Conservation (phyloP, 169 alveolate species). For the Eimeria maxima region DNA sequence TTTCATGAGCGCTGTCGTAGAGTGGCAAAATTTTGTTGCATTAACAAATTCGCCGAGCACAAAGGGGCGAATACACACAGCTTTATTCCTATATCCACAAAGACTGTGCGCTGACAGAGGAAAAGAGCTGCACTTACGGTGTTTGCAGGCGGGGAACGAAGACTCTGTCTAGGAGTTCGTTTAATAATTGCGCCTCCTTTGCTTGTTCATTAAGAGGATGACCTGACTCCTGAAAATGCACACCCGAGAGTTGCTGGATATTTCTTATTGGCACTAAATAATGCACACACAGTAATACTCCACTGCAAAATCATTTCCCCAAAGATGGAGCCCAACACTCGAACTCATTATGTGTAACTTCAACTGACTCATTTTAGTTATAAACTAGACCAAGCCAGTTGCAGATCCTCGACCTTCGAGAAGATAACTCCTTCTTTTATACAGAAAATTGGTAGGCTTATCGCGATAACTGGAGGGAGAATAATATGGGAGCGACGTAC, state of each 20-base stretch:
- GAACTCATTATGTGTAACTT: neutral
- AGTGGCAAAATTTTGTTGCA: neutral
- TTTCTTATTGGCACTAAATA: neutral
- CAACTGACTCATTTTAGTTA: no score
- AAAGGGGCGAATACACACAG: neutral
- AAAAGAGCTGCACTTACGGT: slow-evolving; percentile 16
- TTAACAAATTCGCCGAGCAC: neutral
- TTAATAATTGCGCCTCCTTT: neutral
- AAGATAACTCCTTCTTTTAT: neutral
- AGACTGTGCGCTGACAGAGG: neutral
- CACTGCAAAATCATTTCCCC: neutral
- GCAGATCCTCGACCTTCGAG: neutral
- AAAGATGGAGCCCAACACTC: neutral
- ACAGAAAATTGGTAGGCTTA: neutral
- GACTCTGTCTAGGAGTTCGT: slow-evolving; percentile 42
- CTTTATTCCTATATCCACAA: neutral
- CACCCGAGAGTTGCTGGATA: neutral
- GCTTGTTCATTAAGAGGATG: slow-evolving; percentile 39
- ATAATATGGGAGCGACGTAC: neutral
- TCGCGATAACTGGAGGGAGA: neutral
- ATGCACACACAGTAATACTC: neutral
- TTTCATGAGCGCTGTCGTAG: neutral
- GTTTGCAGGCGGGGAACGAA: slow-evolving; percentile 74
- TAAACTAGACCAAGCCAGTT: no score
- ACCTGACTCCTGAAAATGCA: neutral